phyloP scores from a whole-genome alignment of 2,329 filamentous ascomycete species.

The Colletotrichum sp. region DNA sequence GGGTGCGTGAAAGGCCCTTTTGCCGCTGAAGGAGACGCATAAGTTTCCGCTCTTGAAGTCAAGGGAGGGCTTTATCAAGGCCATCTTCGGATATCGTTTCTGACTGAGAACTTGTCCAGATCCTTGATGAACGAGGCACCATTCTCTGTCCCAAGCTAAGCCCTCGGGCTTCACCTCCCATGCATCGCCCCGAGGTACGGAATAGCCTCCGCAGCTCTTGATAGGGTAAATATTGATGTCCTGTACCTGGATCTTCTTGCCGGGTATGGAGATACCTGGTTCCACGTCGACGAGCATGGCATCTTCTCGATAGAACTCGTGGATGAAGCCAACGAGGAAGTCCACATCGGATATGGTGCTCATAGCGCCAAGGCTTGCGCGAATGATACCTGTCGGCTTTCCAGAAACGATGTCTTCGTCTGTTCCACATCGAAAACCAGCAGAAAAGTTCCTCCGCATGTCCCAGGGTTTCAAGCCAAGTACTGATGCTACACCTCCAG shows the following conservation, averaged over 20 bases:
- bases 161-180: slow-evolving; percentile 88
- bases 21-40: slow-evolving; percentile 58
- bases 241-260: slow-evolving; percentile 48
- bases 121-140: slow-evolving; percentile 89
- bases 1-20: slow-evolving; percentile 24
- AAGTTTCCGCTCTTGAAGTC: slow-evolving; percentile 74
- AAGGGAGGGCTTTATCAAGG: slow-evolving; percentile 75
- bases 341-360: slow-evolving; percentile 78
- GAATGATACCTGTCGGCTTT: slow-evolving; percentile 86
- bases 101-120: slow-evolving; percentile 86
- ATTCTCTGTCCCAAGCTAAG: slow-evolving; percentile 93
- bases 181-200: slow-evolving; percentile 62
- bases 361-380: slow-evolving; percentile 89
- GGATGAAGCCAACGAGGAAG: slow-evolving; percentile 72
- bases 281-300: not conserved
- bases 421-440: slow-evolving; percentile 82
- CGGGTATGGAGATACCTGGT: not conserved
- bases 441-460: slow-evolving; percentile 82
- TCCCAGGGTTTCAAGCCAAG: slow-evolving; percentile 81
- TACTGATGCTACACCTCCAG: slow-evolving; percentile 78
- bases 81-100: slow-evolving; percentile 88
- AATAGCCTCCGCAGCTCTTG: slow-evolving; percentile 88
- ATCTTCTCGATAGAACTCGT: slow-evolving; percentile 64
- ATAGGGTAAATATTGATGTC: slow-evolving; percentile 83
- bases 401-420: slow-evolving; percentile 83